Conservation (phyloP, 768 basidiomycete genomes). For the Vararia minispora region DNA sequence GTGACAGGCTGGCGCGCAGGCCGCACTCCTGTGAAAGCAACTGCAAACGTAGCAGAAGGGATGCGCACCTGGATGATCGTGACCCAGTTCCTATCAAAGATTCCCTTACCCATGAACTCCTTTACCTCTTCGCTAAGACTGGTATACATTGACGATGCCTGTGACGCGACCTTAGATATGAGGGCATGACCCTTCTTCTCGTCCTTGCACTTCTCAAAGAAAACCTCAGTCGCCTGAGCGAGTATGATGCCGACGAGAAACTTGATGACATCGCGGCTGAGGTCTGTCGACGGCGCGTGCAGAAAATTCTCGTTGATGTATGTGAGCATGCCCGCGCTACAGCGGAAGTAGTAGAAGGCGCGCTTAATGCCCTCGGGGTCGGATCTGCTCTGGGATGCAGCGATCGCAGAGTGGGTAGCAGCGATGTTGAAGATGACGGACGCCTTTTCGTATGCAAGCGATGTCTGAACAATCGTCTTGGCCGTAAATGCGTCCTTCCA, state of each 20-base stretch:
- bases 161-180: slow-evolving; percentile 74
- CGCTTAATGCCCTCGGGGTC: slow-evolving; percentile 31
- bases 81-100: slow-evolving; percentile 93
- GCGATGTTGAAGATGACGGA: slow-evolving; percentile 96
- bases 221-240: slow-evolving; percentile 93
- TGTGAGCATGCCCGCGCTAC: slow-evolving; percentile 90
- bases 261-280: slow-evolving; percentile 90
- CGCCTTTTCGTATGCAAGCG: slow-evolving; percentile 97
- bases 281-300: slow-evolving; percentile 92
- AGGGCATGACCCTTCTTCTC: slow-evolving; percentile 81
- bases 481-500: slow-evolving; percentile 97
- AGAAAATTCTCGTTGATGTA: slow-evolving; percentile 99
- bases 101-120: slow-evolving; percentile 93
- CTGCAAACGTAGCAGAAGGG: neutral
- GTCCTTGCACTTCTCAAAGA: slow-evolving; percentile 88
- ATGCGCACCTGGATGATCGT: slow-evolving; percentile 63
- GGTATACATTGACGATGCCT: slow-evolving; percentile 73
- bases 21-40: too few species aligned
- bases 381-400: slow-evolving; percentile 66
- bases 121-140: slow-evolving; percentile 85
- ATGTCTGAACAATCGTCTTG: slow-evolving; percentile 90
- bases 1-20: too few species aligned
- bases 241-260: slow-evolving; percentile 81
- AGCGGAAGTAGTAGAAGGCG: slow-evolving; percentile 84
- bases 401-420: slow-evolving; percentile 86